Evolutionary conservation across 1,284 basidiomycete species (phyloP).

Genomic region (Blastosporella zonata): DNA sequence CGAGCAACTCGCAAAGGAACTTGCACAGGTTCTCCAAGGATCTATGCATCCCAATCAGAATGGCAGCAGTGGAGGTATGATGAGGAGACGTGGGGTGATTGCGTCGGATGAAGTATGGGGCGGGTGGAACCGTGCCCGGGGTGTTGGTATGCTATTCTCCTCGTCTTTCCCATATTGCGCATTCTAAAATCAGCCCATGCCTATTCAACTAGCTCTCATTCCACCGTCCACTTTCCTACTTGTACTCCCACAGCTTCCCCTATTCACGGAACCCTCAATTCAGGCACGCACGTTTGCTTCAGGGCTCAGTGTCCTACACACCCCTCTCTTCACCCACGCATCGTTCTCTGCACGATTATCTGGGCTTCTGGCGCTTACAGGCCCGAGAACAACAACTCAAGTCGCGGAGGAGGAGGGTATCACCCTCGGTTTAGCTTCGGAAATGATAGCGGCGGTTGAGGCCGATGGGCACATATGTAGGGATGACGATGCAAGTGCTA

Average conservation of each 20-base stretch:
- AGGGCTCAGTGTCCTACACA: constrained; percentile 82
- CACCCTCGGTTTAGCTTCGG: constrained; percentile 66
- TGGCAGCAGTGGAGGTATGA: constrained; percentile 45
- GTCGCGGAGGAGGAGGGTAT: constrained; percentile 68
- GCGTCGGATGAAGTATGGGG: constrained; percentile 97
- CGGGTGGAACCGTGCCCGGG: constrained; percentile 93
- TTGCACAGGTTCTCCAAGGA: constrained; percentile 73
- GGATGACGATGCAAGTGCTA: constrained; percentile 59
- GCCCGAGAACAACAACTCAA: constrained; percentile 55
- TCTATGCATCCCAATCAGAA: constrained; percentile 25
- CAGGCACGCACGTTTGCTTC: constrained; percentile 63
- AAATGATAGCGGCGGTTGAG: constrained; percentile 77
- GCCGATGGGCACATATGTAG: constrained; percentile 63
- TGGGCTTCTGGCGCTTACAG: constrained; percentile 45
- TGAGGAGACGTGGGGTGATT: constrained; percentile 74
- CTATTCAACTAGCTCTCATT: constrained; percentile 66
- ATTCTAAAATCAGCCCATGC: too few species aligned
- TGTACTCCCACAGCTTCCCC: constrained; percentile 67
- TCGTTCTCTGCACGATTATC: constrained; percentile 68
- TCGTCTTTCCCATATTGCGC: not conserved
- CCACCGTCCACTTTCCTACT: constrained; percentile 83
- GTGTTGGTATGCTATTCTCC: constrained; percentile 67
- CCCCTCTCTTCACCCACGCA: constrained; percentile 66
- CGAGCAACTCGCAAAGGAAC: constrained; percentile 81
- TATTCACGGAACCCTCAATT: constrained; percentile 70